These are phyloP conservation scores for Mycotypha africana DNA, from an alignment of 371 early-diverging fungal species.

Conservation along the genomic window DNA sequence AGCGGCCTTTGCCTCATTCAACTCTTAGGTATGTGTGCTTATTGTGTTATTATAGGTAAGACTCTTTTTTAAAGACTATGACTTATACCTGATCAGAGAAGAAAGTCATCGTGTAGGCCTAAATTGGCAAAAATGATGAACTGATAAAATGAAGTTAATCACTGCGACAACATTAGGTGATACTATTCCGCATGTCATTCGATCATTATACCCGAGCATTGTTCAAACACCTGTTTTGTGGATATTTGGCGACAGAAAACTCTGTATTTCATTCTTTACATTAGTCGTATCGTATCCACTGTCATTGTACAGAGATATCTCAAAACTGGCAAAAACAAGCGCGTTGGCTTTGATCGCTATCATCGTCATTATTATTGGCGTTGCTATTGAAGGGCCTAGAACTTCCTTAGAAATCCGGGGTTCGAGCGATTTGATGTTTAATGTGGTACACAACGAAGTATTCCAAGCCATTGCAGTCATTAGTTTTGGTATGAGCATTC, in stretches of 20 bases:
- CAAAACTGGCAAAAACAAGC: conserved; percentile 75
- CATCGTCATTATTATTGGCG: conserved; percentile 64
- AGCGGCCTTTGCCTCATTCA: no score
- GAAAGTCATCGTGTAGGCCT: no score
- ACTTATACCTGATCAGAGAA: no score
- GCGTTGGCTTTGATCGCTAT: conserved; percentile 74
- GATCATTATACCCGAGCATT: conserved; percentile 57
- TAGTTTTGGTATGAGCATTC: conserved; percentile 62
- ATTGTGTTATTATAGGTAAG: conserved; percentile 70
- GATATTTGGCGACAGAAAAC: conserved; percentile 47
- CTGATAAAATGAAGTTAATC: no score
- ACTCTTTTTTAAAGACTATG: background rate
- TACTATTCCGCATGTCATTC: conserved; percentile 71
- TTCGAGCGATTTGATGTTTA: conserved; percentile 36
- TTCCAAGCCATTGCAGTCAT: conserved; percentile 80
- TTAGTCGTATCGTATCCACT: conserved; percentile 66
- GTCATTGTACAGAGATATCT: conserved; percentile 75
- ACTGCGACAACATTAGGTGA: conserved; percentile 57
- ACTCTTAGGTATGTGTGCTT: conserved; percentile 65
- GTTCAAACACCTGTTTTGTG: conserved; percentile 43
- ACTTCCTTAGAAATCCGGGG: conserved; percentile 52
- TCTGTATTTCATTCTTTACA: conserved; percentile 65
- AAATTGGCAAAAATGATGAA: no score
- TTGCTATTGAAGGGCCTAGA: conserved; percentile 66
- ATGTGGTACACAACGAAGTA: conserved; percentile 50